These are phyloP conservation scores for Fusarium sterilihyphosum DNA, from an alignment of 2,329 filamentous ascomycete species.

Conservation along the genomic window DNA sequence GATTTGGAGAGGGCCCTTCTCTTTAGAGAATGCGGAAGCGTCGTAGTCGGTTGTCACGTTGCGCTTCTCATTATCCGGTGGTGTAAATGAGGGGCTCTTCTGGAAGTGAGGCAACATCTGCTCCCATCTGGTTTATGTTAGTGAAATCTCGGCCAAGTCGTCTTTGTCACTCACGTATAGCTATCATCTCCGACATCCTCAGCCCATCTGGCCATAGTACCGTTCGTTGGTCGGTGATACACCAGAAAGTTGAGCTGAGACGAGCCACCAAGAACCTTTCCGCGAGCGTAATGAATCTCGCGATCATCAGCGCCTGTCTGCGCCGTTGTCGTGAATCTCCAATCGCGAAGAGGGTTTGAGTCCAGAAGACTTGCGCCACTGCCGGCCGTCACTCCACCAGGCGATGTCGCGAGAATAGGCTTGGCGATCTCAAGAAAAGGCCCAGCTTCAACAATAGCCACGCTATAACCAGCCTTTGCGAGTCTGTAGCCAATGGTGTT, in stretches of 20 bases:
- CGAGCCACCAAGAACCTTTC: conserved; percentile 52
- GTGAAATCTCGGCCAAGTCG: rapidly evolving
- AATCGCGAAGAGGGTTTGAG: conserved; percentile 35
- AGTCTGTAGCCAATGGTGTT: conserved; percentile 48
- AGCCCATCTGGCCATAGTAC: conserved; percentile 46
- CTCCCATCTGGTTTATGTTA: conserved; percentile 20
- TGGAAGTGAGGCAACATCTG: conserved; percentile 44
- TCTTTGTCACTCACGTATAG: conserved; percentile 19
- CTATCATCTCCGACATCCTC: conserved; percentile 43
- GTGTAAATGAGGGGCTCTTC: conserved; percentile 40
- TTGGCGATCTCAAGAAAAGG: conserved; percentile 47
- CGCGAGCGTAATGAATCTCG: conserved; percentile 50
- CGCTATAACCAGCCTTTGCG: conserved; percentile 43
- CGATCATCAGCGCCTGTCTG: conserved; percentile 35
- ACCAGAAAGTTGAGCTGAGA: conserved; percentile 52
- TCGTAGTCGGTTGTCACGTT: conserved; percentile 43
- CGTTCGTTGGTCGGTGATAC: conserved; percentile 46
- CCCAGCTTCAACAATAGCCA: conserved; percentile 54
- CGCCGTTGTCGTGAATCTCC: conserved; percentile 46
- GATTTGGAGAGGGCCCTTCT: conserved; percentile 41
- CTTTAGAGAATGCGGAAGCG: conserved; percentile 37
- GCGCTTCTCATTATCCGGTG: conserved; percentile 34
- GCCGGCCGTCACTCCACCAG: conserved; percentile 36
- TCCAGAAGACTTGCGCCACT: conserved; percentile 35
- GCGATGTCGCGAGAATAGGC: conserved; percentile 40